Evolutionary conservation across 345 rosid genomes (phyloP), one percentile per base, ranked within the genome.

Genomic region (Eucalyptus regnans): DNA sequence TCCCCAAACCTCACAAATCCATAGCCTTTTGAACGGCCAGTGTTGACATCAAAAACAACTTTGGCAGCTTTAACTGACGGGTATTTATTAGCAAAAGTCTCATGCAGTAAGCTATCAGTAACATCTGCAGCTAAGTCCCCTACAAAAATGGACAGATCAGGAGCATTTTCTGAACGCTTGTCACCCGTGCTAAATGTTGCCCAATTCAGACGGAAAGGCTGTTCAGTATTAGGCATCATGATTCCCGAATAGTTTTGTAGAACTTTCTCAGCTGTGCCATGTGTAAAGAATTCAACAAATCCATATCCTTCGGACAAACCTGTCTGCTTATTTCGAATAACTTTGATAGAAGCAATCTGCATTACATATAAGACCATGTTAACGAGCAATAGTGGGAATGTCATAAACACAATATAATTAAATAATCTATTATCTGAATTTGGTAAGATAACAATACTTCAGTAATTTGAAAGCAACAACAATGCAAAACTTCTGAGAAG

Each of bases 1-100:
- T 98, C 99, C 66, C 97, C 98, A 91, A 97, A 98, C 93, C 99
- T 95, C 93, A 98, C 99, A 93, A 98, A 98, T 46, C 99, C 99
- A 58, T 97, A 98, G 54, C 99, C 99, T 88, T 96, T 98, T 76
- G 99, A 96, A 89, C 97, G 97, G n/a, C 99, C 98, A 33, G 99
- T 97, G 90, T 92, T 96, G 84, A 93, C 97, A 94, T 98, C 99
- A 86, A 96, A 91, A 87, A 98, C 99, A 54, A 98, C 98, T 93
- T 94, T 97, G 5, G 98, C 99, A 89, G 96, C 95, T 93, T 96
- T 97, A 91, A 97, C 97, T 11, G 99, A 98, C 3, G 96, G 95
- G 90, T 94, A 98, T 90, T 90, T 97, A 91, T 50, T 92, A 86
- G 93, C 94, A 92, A 98, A 98, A 15, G 97, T 97, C 86, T 95